Conservation (phyloP, 2,329 filamentous ascomycete genomes). For the Colletotrichum gloeosporioides region DNA sequence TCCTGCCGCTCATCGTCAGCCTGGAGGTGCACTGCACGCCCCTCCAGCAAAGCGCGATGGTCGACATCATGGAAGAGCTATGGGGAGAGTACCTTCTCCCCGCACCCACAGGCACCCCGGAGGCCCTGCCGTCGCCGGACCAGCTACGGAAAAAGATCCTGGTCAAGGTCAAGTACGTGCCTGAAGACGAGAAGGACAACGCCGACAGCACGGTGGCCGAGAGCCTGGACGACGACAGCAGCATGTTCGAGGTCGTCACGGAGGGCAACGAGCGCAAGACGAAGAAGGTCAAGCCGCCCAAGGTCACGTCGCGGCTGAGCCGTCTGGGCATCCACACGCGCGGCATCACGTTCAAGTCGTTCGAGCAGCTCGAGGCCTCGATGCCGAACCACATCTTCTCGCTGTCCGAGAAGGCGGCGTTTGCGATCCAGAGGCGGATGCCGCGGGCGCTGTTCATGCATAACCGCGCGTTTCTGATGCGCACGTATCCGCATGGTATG, state of each 20-base stretch:
- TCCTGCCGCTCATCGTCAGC: constrained; percentile 88
- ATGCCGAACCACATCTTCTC: constrained; percentile 76
- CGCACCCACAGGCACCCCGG: constrained; percentile 49
- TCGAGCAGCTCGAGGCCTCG: constrained; percentile 72
- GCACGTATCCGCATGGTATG: constrained; percentile 84
- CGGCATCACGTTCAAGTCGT: constrained; percentile 81
- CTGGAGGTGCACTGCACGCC: constrained; percentile 86
- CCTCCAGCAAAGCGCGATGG: constrained; percentile 88
- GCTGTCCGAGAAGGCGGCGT: constrained; percentile 67
- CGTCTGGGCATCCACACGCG: constrained; percentile 82
- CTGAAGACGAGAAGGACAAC: constrained; percentile 43
- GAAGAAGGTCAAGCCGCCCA: constrained; percentile 50
- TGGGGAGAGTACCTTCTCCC: constrained; percentile 78
- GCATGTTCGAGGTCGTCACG: neutral
- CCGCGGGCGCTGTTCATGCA: constrained; percentile 72
- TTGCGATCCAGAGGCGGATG: constrained; percentile 60
- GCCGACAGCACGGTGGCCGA: constrained; percentile 29
- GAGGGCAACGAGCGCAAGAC: neutral
- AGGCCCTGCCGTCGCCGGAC: constrained; percentile 69
- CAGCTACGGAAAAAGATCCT: constrained; percentile 80
- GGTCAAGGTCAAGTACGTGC: constrained; percentile 78
- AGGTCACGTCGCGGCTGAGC: constrained; percentile 77
- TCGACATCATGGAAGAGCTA: constrained; percentile 85
- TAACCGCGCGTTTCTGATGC: constrained; percentile 83
- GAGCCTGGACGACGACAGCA: constrained; percentile 47